Base-by-base conservation (phyloP, 495 filamentous ascomycete genomes). In the Rusavskia elegans region DNA sequence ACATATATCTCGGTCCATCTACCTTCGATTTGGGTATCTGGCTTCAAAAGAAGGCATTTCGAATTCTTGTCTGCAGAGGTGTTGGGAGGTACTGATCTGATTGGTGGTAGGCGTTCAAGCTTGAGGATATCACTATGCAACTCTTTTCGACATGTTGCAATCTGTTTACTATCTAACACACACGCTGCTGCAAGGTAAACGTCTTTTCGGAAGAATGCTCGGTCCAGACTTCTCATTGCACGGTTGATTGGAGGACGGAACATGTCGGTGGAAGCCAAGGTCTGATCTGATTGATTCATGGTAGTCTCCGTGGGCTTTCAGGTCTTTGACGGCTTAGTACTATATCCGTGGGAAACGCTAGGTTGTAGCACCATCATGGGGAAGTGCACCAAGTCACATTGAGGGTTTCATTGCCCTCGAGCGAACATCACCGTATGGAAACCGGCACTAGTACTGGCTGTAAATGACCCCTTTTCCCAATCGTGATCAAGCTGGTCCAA, bases 241-340 rank as follows among this genome's bases (percentile, higher is more conserved):
- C 87, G 87, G 61, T 89, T 82, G 37, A 89, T 68, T 23, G 90
- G 93, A 10, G 89, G 87, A 39, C 82, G 79, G 66, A 95, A 84
- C 80, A 83, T 82, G 36, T 61, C 63, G 41, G 21, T 32, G 10
- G 42, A 29, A 7, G 19, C 14, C 17, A 17, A 7, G 9, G 20
- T 46, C 21, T 29, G 44, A 46, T 1, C 3, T 23, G 23, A 6
- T 23, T 46, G 17, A 23, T 23, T 46, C 44, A 46, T 46, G 17
- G 9, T 46, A 35, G 32, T 35, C 13, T 35, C 9, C 32, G 2
- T 11, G 9, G 9, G 1, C 10, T 11, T 35, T 8, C 32, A 35
- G 13, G 32, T 14, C 32, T 11, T 35, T 11, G 32, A 35, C 32
- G 7, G 2, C 7, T 10, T 7, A 35, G 32, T 7, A 10, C 32